These are phyloP conservation scores for Vachellia pachyceras DNA, from an alignment of 306 rosid genomes.

Conservation along the genomic window DNA sequence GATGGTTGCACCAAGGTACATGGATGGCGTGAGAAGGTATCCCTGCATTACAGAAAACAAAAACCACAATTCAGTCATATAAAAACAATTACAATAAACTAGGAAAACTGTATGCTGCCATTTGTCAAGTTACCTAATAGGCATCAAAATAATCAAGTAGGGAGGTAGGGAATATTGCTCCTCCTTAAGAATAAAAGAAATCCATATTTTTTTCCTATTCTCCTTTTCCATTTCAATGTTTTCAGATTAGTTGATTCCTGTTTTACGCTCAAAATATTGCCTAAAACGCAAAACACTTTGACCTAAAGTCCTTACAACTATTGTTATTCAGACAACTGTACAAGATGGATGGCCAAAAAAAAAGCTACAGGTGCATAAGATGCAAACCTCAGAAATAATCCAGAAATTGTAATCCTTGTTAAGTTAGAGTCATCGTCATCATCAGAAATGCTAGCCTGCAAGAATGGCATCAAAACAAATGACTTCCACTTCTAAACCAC, in stretches of 20 bases:
- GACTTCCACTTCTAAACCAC: slow-evolving; percentile 26
- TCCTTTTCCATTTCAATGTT: slow-evolving; percentile 20
- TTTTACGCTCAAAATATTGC: slow-evolving; percentile 10
- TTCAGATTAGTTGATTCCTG: slow-evolving; percentile 23
- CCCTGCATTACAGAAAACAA: slow-evolving; percentile 63
- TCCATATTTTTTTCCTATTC: slow-evolving; percentile 1
- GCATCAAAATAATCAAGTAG: slow-evolving; percentile 32
- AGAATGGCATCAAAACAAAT: slow-evolving; percentile 32
- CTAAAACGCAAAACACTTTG: slow-evolving; percentile 7
- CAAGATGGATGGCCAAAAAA: not conserved
- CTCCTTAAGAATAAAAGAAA: slow-evolving; percentile 10
- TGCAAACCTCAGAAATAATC: slow-evolving; percentile 79
- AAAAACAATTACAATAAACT: slow-evolving; percentile 1
- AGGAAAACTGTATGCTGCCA: not conserved
- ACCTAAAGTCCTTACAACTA: slow-evolving; percentile 3
- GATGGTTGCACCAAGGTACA: slow-evolving; percentile 91
- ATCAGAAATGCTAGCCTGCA: slow-evolving; percentile 80
- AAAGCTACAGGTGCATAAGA: slow-evolving; percentile 20
- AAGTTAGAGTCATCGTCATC: slow-evolving; percentile 74
- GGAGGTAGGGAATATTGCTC: slow-evolving; percentile 22
- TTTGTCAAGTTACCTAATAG: slow-evolving; percentile 16
- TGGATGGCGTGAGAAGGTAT: slow-evolving; percentile 83
- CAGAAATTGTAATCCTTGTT: slow-evolving; percentile 75
- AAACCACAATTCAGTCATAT: slow-evolving; percentile 33
- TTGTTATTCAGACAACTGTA: slow-evolving; percentile 12